Conservation (phyloP, 768 basidiomycete species). For the Pulveroboletus sp. region DNA sequence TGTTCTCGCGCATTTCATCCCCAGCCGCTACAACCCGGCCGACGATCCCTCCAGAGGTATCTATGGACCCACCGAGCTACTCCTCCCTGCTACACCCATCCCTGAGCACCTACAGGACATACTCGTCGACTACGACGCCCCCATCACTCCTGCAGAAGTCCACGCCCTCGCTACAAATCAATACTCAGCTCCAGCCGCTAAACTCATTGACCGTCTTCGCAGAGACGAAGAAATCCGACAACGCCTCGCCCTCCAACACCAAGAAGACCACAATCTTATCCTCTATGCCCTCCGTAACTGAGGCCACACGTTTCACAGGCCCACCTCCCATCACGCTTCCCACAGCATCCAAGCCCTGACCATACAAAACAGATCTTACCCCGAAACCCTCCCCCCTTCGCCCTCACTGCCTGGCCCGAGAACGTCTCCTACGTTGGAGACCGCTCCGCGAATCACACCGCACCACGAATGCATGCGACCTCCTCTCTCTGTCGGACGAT, state of each 20-base stretch:
- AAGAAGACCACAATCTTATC: no score
- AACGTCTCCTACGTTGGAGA: not conserved
- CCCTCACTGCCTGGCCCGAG: not conserved
- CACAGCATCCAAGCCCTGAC: not conserved
- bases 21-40: slow-evolving; percentile 11
- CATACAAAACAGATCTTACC: slow-evolving; percentile 3
- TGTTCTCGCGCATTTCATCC: not conserved
- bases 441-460: slow-evolving; percentile 6
- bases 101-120: not conserved
- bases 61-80: not conserved
- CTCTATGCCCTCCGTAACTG: no score
- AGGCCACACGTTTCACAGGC: no score
- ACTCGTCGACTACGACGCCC: not conserved
- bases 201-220: not conserved
- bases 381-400: not conserved
- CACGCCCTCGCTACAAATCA: not conserved
- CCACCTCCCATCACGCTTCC: no score
- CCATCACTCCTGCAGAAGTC: not conserved
- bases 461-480: not conserved
- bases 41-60: slow-evolving; percentile 15
- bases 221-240: no score
- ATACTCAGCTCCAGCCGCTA: not conserved
- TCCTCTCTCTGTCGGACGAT: not conserved
- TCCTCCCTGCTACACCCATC: slow-evolving; percentile 6
- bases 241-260: no score